Percentiles rank a stretch among this genome's conserved stretches.
Evolutionary conservation across 2,329 filamentous ascomycete genomes (phyloP).

Genomic region (Botryotinia convoluta): DNA sequence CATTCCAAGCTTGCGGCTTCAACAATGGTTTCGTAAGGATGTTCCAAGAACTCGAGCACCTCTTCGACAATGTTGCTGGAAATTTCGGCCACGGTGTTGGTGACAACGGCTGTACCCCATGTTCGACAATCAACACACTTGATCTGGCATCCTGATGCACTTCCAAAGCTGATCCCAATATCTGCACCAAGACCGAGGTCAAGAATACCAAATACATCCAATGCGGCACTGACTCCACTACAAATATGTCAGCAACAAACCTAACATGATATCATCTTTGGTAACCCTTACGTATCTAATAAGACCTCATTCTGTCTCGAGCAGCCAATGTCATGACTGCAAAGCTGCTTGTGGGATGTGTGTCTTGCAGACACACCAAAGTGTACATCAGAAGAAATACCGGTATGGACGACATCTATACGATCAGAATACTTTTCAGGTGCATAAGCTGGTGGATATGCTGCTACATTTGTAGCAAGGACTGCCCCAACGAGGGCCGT

Average conservation of each 20-base stretch:
- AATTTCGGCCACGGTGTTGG: constrained; percentile 26
- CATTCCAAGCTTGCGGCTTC: constrained; percentile 26
- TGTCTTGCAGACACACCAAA: background rate
- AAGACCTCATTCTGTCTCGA: constrained; percentile 25
- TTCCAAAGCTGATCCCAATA: constrained; percentile 15
- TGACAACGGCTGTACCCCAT: constrained; percentile 30
- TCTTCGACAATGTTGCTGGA: constrained; percentile 20
- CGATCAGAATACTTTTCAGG: constrained; percentile 2
- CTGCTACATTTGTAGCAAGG: constrained; percentile 16
- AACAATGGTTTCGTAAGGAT: constrained; percentile 25
- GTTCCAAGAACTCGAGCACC: constrained; percentile 26
- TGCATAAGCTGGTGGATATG: constrained; percentile 11
- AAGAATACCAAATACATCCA: constrained; percentile 17
- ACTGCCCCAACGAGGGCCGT: constrained; percentile 18
- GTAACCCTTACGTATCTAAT: constrained; percentile 27
- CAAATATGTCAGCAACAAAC: constrained; percentile 7
- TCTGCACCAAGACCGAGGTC: background rate
- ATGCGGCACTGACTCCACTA: constrained; percentile 18
- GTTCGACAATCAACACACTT: constrained; percentile 31
- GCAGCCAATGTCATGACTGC: constrained; percentile 17
- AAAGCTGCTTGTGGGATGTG: background rate
- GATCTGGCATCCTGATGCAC: constrained; percentile 16
- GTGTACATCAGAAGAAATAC: background rate
- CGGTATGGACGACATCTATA: background rate
- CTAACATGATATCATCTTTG: background rate